Evolutionary conservation across 2,329 filamentous ascomycete genomes (phyloP).

Genomic region (Mariannaea elegans): DNA sequence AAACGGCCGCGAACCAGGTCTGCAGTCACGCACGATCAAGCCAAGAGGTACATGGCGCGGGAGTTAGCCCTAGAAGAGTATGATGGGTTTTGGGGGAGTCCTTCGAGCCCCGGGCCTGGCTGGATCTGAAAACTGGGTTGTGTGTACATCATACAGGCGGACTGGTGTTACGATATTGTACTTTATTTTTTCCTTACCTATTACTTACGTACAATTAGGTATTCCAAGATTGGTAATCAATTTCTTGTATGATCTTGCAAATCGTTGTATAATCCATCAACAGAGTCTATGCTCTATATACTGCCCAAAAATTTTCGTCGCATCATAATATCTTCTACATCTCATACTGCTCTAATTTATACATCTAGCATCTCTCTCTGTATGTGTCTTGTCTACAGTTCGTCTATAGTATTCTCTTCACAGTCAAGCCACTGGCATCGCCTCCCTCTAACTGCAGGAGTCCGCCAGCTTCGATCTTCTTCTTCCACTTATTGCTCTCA

Average conservation of each 20-base stretch:
- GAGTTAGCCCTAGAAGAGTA: conserved; percentile 32
- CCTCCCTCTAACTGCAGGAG: conserved; percentile 60
- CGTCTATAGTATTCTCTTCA: conserved; percentile 59
- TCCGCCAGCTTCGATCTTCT: conserved; percentile 69
- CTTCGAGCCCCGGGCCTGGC: conserved; percentile 33
- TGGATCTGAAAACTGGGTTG: conserved; percentile 33
- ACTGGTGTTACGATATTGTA: not conserved
- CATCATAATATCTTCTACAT: conserved; percentile 24
- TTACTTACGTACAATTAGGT: conserved; percentile 18
- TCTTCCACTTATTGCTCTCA: conserved; percentile 81
- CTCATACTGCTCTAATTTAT: conserved; percentile 22
- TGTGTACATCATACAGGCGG: not conserved
- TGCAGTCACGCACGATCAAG: conserved; percentile 13
- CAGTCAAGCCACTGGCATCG: conserved; percentile 57
- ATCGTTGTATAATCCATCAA: conserved; percentile 21
- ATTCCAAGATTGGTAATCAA: conserved; percentile 22
- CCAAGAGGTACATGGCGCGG: conserved; percentile 26
- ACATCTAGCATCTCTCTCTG: conserved; percentile 13
- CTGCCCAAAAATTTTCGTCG: conserved; percentile 28
- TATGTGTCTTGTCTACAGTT: conserved; percentile 12
- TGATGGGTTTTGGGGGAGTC: conserved; percentile 30
- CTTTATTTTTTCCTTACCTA: conserved; percentile 4
- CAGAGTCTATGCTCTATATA: conserved; percentile 29
- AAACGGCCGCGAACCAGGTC: conserved; percentile 6
- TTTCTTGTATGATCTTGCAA: conserved; percentile 19